Percentiles rank a stretch among this genome's conserved stretches.
These are phyloP conservation scores for Nakazawaea siamensis DNA, from an alignment of 805 yeast species.

Conservation along the genomic window DNA sequence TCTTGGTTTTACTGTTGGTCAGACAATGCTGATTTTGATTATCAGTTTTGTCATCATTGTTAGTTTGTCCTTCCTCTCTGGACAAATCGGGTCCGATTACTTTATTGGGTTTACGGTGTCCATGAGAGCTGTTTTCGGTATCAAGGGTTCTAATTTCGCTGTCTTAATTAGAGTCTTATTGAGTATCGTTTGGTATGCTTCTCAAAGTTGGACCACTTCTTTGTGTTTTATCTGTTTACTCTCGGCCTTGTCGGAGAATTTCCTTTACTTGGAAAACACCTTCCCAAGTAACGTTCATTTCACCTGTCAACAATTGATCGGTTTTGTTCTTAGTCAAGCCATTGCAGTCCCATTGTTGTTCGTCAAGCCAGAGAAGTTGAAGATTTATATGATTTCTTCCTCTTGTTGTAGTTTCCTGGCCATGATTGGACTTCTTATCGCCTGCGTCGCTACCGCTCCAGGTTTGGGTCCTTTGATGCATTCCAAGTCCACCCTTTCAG, in stretches of 20 bases:
- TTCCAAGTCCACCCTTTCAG: conserved; percentile 13
- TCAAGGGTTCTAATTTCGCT: conserved; percentile 34
- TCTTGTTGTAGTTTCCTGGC: conserved; percentile 18
- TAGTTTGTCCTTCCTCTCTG: conserved; percentile 35
- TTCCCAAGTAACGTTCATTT: conserved; percentile 14
- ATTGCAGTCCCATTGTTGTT: conserved; percentile 17
- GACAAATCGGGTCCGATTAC: conserved; percentile 39
- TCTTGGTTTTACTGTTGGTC: conserved; percentile 36
- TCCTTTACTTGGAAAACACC: conserved; percentile 17
- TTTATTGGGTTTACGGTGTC: conserved; percentile 42
- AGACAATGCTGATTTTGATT: conserved; percentile 34
- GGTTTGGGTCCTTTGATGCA: conserved; percentile 17
- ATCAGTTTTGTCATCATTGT: conserved; percentile 38
- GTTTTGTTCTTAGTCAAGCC: conserved; percentile 17
- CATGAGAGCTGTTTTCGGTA: conserved; percentile 39
- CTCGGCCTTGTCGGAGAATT: conserved; percentile 32
- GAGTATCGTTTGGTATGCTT: conserved; percentile 15
- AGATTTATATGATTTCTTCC: conserved; percentile 15
- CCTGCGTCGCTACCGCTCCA: conserved; percentile 18
- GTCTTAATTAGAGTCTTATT: conserved; percentile 26
- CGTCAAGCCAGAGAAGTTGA: conserved; percentile 21
- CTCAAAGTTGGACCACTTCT: conserved; percentile 36
- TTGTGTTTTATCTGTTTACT: conserved; percentile 27
- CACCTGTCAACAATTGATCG: conserved; percentile 16
- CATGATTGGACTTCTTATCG: conserved; percentile 23